Base-by-base conservation (phyloP, 345 rosid species). In the Streptanthus diversifolius region DNA sequence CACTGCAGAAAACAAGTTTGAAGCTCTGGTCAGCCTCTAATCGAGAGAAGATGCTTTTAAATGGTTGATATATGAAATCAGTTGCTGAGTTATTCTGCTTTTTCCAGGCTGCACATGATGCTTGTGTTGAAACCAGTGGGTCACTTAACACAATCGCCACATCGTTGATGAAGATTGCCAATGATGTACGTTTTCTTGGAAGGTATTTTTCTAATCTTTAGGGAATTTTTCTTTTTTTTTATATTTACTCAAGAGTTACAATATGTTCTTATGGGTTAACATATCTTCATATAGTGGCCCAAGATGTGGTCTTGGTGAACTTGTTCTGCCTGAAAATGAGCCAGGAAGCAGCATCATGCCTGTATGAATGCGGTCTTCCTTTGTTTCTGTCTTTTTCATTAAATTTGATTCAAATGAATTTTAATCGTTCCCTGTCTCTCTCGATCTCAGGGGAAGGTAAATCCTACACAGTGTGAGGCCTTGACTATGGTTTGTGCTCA, bases 301-400 rank as follows among this genome's bases (percentile, higher is more conserved):
- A 59, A 86, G 97, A 72, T 93, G 96, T 56, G 98, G 98, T 70
- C 97, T 93, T 39, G 98, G 98, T 66, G 98, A 93, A 79, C 97
- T 93, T 68, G 82, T 88, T 85, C 95, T 93, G 72, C 98, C 97
- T 76, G 98, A 93, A 88, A 93, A 93, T 74, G 98, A 93, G 84
- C 97, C 96, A 18, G 98, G 98, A 71, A 93, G 98, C 89, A 93
- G 97, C 80, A 93, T 91, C 70, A 93, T 93, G 98, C 98, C 97
- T 44, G 98, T 93, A 88, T 66, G 76, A 14, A 66, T 63, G 32
- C 80, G 37, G 21, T 70, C 47, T 63, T 53, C 58, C 36, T 44
- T 36, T 66, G 17, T 48, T 71, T 22, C 68, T 58, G 41, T 57
- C 74, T 25, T 25, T 43, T 19, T 61, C 52, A 54, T 5, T 32